These are phyloP conservation scores for Gymnopilus dilepis DNA, from an alignment of 768 basidiomycete genomes.

Conservation along the genomic window DNA sequence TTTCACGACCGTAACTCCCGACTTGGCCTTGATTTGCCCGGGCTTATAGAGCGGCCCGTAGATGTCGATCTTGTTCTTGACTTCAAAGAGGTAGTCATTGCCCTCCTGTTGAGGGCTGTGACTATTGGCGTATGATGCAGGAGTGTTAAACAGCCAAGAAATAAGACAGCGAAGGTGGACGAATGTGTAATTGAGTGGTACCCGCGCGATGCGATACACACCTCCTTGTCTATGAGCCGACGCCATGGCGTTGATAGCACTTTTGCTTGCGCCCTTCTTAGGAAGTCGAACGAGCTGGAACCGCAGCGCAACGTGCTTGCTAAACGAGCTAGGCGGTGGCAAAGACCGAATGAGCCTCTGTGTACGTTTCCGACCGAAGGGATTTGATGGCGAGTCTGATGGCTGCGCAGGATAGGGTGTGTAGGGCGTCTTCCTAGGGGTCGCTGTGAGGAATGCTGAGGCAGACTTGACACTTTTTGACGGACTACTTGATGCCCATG, in stretches of 20 bases:
- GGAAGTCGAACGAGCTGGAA: slow-evolving; percentile 58
- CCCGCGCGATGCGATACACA: slow-evolving; percentile 68
- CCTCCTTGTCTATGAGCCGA: slow-evolving; percentile 43
- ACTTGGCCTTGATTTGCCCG: slow-evolving; percentile 58
- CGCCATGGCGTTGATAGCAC: slow-evolving; percentile 23
- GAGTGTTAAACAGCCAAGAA: slow-evolving; percentile 58
- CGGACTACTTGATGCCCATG: slow-evolving; percentile 11
- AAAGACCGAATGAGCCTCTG: slow-evolving; percentile 43
- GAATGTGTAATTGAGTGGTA: slow-evolving; percentile 74
- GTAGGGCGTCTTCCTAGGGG: slow-evolving; percentile 30
- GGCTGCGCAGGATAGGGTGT: slow-evolving; percentile 55
- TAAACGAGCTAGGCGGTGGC: slow-evolving; percentile 53
- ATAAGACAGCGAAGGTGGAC: slow-evolving; percentile 67
- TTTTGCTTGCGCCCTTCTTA: background rate
- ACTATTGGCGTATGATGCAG: slow-evolving; percentile 16
- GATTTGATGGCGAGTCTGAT: slow-evolving; percentile 74
- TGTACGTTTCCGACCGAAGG: slow-evolving; percentile 62
- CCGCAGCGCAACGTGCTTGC: slow-evolving; percentile 65
- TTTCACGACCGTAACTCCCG: slow-evolving; percentile 50
- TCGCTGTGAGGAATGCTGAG: slow-evolving; percentile 7
- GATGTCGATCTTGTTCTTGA: slow-evolving; percentile 52
- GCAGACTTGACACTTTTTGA: background rate
- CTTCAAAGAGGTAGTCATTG: slow-evolving; percentile 65
- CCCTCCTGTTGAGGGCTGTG: slow-evolving; percentile 9
- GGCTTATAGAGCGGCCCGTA: slow-evolving; percentile 45